Conservation (phyloP, 305 asterid genomes). For the Fraxinus paxiana region DNA sequence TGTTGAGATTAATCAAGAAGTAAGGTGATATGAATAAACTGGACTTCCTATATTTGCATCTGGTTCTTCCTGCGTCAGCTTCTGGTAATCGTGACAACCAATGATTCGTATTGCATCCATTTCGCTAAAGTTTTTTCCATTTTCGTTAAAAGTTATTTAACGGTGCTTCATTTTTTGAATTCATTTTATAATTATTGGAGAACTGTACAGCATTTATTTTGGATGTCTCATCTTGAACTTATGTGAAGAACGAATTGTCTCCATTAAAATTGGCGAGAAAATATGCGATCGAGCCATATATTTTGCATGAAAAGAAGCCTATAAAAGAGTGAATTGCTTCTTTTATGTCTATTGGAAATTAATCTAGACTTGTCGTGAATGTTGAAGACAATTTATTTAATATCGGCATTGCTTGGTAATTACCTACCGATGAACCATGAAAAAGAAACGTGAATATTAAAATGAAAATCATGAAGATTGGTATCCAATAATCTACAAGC, state of each 20-base stretch:
- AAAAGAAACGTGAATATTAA: neutral
- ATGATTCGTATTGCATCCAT: neutral
- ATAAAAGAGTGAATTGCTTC: neutral
- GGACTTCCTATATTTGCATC: neutral
- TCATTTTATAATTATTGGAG: neutral
- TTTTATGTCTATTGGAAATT: neutral
- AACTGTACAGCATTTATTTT: neutral
- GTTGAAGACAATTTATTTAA: neutral
- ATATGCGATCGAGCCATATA: neutral
- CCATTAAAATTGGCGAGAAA: neutral
- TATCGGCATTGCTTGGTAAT: neutral
- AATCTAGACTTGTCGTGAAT: neutral
- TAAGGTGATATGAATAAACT: constrained; percentile 18
- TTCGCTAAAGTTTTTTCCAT: neutral
- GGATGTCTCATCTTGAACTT: neutral
- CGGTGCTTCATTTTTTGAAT: neutral
- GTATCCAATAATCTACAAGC: neutral
- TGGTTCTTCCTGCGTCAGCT: neutral
- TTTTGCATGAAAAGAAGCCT: neutral
- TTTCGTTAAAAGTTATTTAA: neutral
- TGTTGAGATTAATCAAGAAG: constrained; percentile 72
- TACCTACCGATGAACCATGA: neutral
- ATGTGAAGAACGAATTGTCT: neutral
- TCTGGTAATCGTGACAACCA: neutral
- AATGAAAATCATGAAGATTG: neutral